Base-by-base conservation (phyloP, 2,329 filamentous ascomycete genomes). In the Alternaria conjuncta region DNA sequence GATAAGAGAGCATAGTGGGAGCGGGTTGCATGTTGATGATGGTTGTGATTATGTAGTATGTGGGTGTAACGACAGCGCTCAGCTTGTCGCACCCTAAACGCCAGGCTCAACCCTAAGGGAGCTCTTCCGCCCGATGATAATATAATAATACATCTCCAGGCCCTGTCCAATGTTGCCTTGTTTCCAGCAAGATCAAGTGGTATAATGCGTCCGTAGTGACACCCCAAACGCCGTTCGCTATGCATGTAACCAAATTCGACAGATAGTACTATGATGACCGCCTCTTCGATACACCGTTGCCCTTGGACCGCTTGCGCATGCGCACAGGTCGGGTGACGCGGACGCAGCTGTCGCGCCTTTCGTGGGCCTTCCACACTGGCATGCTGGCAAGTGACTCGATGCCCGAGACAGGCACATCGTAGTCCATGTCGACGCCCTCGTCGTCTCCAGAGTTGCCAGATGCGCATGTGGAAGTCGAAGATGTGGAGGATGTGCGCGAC, bases 101-200 rank as follows among this genome's bases (percentile, higher is more conserved):
- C 74, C 71, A 71, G 67, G 75, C 77, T 79, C 77, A 65, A 79
- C 77, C 76, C 69, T 62, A 44, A 70, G 76, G 76, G 76, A 78
- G 75, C 75, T 25, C 26, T 45, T 50, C 30, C 18, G 47, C 30
- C 54, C 21, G 15, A 51, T 55, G 15, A 20, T 45, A 32, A 41
- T 30, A 55, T 50, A 51, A 61, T 43, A 53, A 44, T 49, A 25
- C 45, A 26, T 53, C 30, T 64, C 55, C 32, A 54, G 53, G 44
- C 21, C 60, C 55, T 13, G 26, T 53, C 49, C 49, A 13, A 23
- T 21, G 18, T 25, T 51, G 46, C 46, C 28, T 11, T 44, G 47
- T 43, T 28, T 43, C 26, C 55, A 43, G 32, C 58, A 59, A 68
- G 65, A 69, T 64, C 55, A 59, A 68, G 65, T 75, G 75, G 75